Evolutionary conservation across 1,139 yeast species (phyloP), one percentile per base, ranked within the genome.

Genomic region (Suhomyces anneliseae): DNA sequence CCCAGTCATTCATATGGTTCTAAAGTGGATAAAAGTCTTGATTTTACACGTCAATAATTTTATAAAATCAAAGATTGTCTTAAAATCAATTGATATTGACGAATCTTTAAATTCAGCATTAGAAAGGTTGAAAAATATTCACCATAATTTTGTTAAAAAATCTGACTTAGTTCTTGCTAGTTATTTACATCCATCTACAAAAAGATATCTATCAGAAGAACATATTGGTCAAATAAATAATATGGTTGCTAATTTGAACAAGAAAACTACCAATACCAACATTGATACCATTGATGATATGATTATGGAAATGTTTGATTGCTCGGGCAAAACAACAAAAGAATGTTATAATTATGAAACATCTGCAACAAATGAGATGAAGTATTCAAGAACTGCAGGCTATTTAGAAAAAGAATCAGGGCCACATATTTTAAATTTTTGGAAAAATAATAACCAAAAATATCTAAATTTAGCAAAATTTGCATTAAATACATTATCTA

Each of bases 331-430:
- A 40, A 54, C 64, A 8, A 57, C 61, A 27, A 57, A 56, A 40
- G 70, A 65, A 46, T 60, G 66, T 36, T 56, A 61, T 38, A 45
- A 49, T 24, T 66, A 62, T 49, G 70, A 65, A 49, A 58, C 65
- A 7, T 55, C 60, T 6, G 56, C 62, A 7, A 47, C 52, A 2
- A 46, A 48, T 26, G 58, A 57, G 27, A 49, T 57, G 19, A 39
- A 41, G 8, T 52, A 53, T 41, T 31, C 45, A 8, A 48, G 45
- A 12, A 32, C 34, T 7, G 19, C 51, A 3, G 48, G 40, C 6
- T 55, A 55, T 39, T 41, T 57, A 11, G 39, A 56, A 8, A 48
- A 46, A 36, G 64, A 60, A 39, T n/a, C 49, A 2, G 64, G 63
- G 2, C 48, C 57, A 7, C 43, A 47, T 36, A 40, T 58, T 15